Base-by-base conservation (phyloP, 352 stramenopile genomes). In the Globisporangium lucens region DNA sequence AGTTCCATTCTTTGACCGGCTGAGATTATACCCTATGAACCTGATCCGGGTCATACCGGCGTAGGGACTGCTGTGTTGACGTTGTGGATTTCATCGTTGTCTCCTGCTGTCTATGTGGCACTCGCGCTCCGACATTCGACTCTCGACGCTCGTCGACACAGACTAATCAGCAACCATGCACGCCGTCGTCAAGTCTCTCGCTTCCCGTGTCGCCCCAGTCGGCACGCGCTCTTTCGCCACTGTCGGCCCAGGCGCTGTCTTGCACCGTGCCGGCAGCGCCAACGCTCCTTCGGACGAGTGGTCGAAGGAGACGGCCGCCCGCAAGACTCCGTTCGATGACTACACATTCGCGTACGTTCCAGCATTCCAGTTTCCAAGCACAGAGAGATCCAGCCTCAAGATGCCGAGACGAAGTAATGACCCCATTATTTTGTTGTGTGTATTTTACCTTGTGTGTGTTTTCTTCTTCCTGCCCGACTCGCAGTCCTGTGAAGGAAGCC, bases 21-120 rank as follows among this genome's bases (percentile, higher is more conserved):
- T 86, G 78, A 86, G 78, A 86, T 84, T 61, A 86, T 80, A 86
- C 78, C 76, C 78, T 86, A 80, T 70, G 72, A 83, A 86, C 78
- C 78, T 86, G 78, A 86, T 86, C 78, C 78, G 78, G 78, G 63
- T 84, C 66, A 75, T 74, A 86, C 78, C 78, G 78, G 78, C 78
- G 78, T 72, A 86, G 78, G 78, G 78, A 86, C 75, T 83, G 76
- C 76, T 84, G 75, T 76, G 68, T 78, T 82, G 75, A 80, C 72
- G 49, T 64, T 72, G 61, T 66, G 69, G 41, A 63, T 36, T 74
- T 53, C 49, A 59, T 52, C 30, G 35, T 63, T 69, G 9, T 63
- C n/a, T 53, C 8, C 51, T 61, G 13, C 36, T 55, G 47, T 55
- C 49, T 57, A 49, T 61, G 56, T 61, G 56, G 56, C 17, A 20